Percentiles rank a stretch among this genome's conserved stretches.
phyloP scores from a whole-genome alignment of 2,329 filamentous ascomycete genomes.

The Basipetospora sp. region DNA sequence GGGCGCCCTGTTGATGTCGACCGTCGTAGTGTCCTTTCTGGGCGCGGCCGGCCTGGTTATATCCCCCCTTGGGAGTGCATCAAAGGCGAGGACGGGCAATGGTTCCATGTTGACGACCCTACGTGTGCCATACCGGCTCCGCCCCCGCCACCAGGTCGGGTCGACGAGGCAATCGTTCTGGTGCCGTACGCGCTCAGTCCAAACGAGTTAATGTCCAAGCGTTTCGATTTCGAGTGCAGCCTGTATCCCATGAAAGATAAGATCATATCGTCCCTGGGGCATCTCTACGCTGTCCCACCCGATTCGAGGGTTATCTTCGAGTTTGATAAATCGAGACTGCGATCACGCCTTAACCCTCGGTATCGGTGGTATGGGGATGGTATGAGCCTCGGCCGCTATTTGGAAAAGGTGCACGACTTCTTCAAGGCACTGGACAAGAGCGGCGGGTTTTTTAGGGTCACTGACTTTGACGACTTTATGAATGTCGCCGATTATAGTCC shows the following conservation, averaged over 20 bases:
- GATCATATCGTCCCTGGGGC: not conserved
- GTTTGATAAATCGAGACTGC: not conserved
- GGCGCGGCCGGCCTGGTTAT: not conserved
- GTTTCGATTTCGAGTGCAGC: not conserved
- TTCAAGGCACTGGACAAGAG: not conserved
- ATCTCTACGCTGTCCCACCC: not conserved
- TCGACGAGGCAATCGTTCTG: not conserved
- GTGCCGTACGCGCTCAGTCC: not conserved
- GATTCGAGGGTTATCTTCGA: not conserved
- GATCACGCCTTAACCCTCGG: not conserved
- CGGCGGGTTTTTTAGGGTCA: not conserved
- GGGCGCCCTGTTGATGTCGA: no score
- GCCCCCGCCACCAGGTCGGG: no score
- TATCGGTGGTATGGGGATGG: no score
- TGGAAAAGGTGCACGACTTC: not conserved
- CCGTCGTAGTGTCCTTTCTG: no score
- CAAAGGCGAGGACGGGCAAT: not conserved
- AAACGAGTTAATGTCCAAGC: not conserved
- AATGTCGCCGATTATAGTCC: not conserved
- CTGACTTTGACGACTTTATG: not conserved
- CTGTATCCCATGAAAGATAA: not conserved
- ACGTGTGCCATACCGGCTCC: not conserved
- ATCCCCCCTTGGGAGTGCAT: not conserved
- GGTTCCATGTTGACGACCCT: not conserved
- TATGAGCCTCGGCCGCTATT: not conserved